phyloP scores from a whole-genome alignment of 257 asterid species.

The Lantana camara region DNA sequence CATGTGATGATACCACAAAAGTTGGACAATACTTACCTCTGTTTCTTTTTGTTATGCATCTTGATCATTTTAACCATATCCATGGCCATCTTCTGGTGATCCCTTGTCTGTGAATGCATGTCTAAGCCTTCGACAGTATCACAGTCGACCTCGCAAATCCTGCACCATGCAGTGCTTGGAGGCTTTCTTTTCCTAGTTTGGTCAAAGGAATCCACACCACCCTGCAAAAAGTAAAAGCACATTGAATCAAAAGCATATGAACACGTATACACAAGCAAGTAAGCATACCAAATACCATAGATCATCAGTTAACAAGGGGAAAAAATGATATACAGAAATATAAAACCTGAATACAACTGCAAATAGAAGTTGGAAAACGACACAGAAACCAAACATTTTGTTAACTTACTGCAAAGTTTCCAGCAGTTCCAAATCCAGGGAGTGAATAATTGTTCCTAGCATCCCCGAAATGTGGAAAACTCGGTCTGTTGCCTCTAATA shows the following conservation, averaged over 20 bases:
- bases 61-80: conserved; percentile 76
- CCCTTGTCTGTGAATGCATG: conserved; percentile 82
- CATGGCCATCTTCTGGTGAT: conserved; percentile 89
- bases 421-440: conserved; percentile 54
- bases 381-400: neutral
- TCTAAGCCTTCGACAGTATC: conserved; percentile 83
- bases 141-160: conserved; percentile 82
- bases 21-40: conserved; percentile 42
- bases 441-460: conserved; percentile 61
- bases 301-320: neutral
- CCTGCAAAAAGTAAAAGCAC: conserved; percentile 45
- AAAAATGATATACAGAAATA: neutral
- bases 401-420: conserved; percentile 52
- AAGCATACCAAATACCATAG: conserved; percentile 3
- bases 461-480: conserved; percentile 57
- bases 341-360: too few species aligned
- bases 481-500: conserved; percentile 43
- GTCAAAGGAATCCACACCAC: conserved; percentile 56
- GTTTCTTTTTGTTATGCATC: conserved; percentile 64
- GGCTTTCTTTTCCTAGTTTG: conserved; percentile 70
- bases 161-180: conserved; percentile 80
- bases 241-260: neutral
- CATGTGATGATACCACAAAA: conserved; percentile 14
- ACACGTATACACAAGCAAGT: neutral
- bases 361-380: neutral